Evolutionary conservation across 148 eudicot genomes (phyloP).

Genomic region (Rhododendron simsii): DNA sequence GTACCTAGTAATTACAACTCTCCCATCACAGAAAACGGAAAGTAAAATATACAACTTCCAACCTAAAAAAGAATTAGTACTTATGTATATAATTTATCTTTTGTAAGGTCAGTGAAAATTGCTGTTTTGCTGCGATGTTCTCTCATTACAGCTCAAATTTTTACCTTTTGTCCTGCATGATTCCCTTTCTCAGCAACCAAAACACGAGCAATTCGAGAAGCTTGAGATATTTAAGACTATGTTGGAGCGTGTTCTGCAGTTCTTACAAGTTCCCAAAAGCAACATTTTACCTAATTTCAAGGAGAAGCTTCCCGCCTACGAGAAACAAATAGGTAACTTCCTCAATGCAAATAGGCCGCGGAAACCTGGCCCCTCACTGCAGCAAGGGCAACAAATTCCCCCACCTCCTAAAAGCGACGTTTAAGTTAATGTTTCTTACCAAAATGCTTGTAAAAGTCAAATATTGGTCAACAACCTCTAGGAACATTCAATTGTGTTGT

Average conservation of each 20-base stretch:
- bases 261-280: slow-evolving; percentile 53
- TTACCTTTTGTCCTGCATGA: slow-evolving; percentile 52
- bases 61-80: neutral
- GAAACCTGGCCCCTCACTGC: slow-evolving; percentile 47
- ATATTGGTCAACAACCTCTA: neutral
- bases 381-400: slow-evolving; percentile 55
- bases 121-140: too few relatives aligned
- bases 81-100: neutral
- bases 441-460: neutral
- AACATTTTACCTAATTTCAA: slow-evolving; percentile 37
- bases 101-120: neutral
- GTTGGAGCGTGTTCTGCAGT: slow-evolving; percentile 58
- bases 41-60: neutral
- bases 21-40: neutral
- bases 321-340: slow-evolving; percentile 67
- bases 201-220: slow-evolving; percentile 57
- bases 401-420: slow-evolving; percentile 24
- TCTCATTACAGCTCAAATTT: neutral
- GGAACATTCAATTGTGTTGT: neutral
- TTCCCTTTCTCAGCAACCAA: slow-evolving; percentile 60
- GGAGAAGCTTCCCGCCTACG: slow-evolving; percentile 54
- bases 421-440: neutral
- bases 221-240: slow-evolving; percentile 56
- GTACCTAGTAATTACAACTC: neutral
- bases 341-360: slow-evolving; percentile 59